Percentiles rank a stretch among this genome's conserved stretches.
These are phyloP conservation scores for Beauveria medogensis DNA, from an alignment of 2,329 filamentous ascomycete genomes.

Conservation along the genomic window DNA sequence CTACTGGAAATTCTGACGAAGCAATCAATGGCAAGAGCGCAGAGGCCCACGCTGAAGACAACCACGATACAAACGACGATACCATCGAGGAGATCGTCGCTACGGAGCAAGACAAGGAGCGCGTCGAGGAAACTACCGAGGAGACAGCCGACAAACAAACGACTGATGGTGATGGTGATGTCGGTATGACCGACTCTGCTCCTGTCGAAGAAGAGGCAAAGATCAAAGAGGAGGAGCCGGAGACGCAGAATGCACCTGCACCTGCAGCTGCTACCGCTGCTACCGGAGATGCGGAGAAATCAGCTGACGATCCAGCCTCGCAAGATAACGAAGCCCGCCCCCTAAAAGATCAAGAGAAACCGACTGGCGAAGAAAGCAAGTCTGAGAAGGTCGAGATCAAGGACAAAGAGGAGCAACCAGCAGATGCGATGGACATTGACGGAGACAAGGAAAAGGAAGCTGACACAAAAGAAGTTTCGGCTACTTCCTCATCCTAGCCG, in stretches of 20 bases:
- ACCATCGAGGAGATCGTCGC: slow-evolving; percentile 37
- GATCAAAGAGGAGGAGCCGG: slow-evolving; percentile 33
- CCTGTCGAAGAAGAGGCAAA: slow-evolving; percentile 22
- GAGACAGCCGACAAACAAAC: slow-evolving; percentile 21
- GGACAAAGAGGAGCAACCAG: slow-evolving; percentile 15
- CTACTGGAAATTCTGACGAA: slow-evolving; percentile 28
- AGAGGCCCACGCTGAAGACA: slow-evolving; percentile 22
- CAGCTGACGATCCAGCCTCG: slow-evolving; percentile 8
- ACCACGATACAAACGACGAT: slow-evolving; percentile 31
- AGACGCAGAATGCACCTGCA: slow-evolving; percentile 21
- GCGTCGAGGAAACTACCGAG: slow-evolving; percentile 13
- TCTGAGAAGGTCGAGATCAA: slow-evolving; percentile 12
- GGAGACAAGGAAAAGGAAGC: slow-evolving; percentile 21
- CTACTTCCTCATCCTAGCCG: neutral
- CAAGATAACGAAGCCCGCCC: neutral
- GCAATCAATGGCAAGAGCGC: slow-evolving; percentile 24
- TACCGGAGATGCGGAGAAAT: slow-evolving; percentile 17
- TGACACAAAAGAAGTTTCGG: neutral
- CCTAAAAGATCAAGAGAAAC: slow-evolving; percentile 1
- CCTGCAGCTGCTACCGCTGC: slow-evolving; percentile 6
- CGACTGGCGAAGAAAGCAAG: slow-evolving; percentile 14
- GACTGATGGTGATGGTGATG: slow-evolving; percentile 41
- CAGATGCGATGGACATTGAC: slow-evolving; percentile 29
- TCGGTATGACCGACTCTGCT: slow-evolving; percentile 39
- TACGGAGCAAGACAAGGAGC: slow-evolving; percentile 21